Evolutionary conservation across 768 basidiomycete genomes (phyloP), one percentile per base, ranked within the genome.

Genomic region (Phylloporus sp.): DNA sequence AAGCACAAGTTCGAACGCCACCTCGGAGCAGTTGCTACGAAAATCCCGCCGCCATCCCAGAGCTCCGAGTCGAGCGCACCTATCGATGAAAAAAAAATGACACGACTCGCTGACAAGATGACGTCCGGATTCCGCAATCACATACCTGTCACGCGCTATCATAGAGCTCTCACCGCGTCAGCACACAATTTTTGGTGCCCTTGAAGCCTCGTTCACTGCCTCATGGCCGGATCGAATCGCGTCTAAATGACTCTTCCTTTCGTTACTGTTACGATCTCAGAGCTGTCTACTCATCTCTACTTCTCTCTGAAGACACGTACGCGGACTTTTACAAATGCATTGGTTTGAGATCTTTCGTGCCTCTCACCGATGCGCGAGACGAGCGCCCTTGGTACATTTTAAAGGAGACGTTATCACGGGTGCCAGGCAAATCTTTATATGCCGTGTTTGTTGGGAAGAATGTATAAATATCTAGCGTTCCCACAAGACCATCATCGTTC

Each of bases 131-230:
- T 5, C 11, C 21, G 21, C 28, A 26, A 32, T 38, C 24, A 23
- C 22, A 34, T 20, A 23, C 22, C 40, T 28, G 35, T 42, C 38
- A 35, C 46, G 27, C 29, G n/a, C 28, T 34, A 14, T 29, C 21
- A n/a, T 17, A 1, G 26, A 31, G 34, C 24, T 33, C 27, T 27
- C 39, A 44, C 41, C 49, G 27, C 11, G 10, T 20, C 22, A 20
- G n/a, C n/a, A n/a, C n/a, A 15, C 20, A 38, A n/a, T 10, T 42
- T 54, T 34, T 23, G 34, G 53, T 52, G 57, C 33, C 31, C 39
- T 44, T 6, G 18, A 27, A 26, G 48, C 56, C 48, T 54, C 56
- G 41, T 58, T 58, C 39, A 29, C 37, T 9, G 37, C 50, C 54
- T 40, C 45, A 17, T 56, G 45, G 34, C 18, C 26, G 11, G 23